These are phyloP conservation scores for Penicillium longicatenatum DNA, from an alignment of 495 filamentous ascomycete genomes.

Conservation along the genomic window DNA sequence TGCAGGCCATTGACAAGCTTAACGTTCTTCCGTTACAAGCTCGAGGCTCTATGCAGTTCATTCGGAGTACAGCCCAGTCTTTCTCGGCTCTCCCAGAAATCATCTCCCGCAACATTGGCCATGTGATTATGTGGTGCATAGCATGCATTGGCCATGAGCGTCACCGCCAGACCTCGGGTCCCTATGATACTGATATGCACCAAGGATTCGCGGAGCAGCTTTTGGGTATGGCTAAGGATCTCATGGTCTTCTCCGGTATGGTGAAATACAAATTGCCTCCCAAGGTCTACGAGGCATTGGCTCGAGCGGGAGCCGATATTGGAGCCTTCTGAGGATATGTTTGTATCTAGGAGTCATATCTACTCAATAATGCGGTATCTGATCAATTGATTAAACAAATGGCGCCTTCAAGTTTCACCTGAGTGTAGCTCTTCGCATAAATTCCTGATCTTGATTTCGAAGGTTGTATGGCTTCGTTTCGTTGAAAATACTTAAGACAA, in stretches of 20 bases:
- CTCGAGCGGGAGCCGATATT: conserved; percentile 71
- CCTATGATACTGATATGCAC: conserved; percentile 75
- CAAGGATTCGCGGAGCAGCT: conserved; percentile 68
- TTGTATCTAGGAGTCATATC: neutral
- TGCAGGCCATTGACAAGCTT: conserved; percentile 69
- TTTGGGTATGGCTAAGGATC: conserved; percentile 75
- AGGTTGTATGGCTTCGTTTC: neutral
- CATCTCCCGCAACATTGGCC: conserved; percentile 82
- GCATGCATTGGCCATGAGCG: conserved; percentile 76
- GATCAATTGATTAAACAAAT: neutral
- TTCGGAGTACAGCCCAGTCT: conserved; percentile 72
- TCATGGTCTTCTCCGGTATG: conserved; percentile 93
- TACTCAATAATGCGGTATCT: neutral
- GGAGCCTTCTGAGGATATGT: conserved; percentile 50
- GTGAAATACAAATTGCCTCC: conserved; percentile 82
- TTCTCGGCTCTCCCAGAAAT: conserved; percentile 74
- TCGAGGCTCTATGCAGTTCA: conserved; percentile 65
- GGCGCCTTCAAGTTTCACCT: neutral
- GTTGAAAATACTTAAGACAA: neutral
- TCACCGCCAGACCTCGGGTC: conserved; percentile 60
- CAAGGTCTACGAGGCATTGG: conserved; percentile 78
- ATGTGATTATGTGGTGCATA: conserved; percentile 91
- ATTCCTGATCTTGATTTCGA: neutral
- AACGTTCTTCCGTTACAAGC: conserved; percentile 77
- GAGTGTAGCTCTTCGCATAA: neutral